phyloP scores from a whole-genome alignment of 2,329 filamentous ascomycete genomes.

The Didymella sp. region DNA sequence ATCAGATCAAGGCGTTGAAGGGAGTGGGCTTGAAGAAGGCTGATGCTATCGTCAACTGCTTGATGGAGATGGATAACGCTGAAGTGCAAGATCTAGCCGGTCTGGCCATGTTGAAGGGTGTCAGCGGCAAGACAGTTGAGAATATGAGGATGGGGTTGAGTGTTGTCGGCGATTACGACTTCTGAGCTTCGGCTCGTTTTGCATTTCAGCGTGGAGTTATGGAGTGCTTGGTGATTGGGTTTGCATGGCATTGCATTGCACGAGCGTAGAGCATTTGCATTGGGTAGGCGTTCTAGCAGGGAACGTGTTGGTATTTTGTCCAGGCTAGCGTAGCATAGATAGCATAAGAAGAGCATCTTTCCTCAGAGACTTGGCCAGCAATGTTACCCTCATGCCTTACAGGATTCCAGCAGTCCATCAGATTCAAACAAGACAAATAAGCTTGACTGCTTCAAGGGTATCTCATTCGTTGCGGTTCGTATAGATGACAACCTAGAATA shows the following conservation, averaged over 20 bases:
- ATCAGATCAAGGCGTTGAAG: slow-evolving; percentile 69
- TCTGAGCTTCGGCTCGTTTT: slow-evolving; percentile 27
- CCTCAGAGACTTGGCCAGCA: not conserved
- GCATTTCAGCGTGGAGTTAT: slow-evolving; percentile 33
- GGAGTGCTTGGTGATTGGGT: not conserved
- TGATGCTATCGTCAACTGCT: slow-evolving; percentile 57
- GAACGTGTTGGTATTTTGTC: not conserved
- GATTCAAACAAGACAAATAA: too few species aligned
- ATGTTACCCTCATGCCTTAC: too few species aligned
- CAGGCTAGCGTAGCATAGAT: not conserved
- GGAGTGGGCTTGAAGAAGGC: slow-evolving; percentile 78
- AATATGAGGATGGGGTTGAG: slow-evolving; percentile 56
- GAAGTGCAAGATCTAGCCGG: slow-evolving; percentile 52
- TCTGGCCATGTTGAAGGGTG: slow-evolving; percentile 57
- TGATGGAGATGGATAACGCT: slow-evolving; percentile 56
- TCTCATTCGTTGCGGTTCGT: too few species aligned
- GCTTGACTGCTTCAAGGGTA: too few species aligned
- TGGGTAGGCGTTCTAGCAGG: slow-evolving; percentile 7
- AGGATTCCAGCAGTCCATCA: too few species aligned
- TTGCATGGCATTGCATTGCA: not conserved
- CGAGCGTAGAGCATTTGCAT: slow-evolving; percentile 13
- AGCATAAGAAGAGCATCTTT: not conserved
- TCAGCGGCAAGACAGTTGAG: slow-evolving; percentile 59
- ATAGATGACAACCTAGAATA: too few species aligned
- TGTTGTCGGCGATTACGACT: slow-evolving; percentile 29